Evolutionary conservation across 495 filamentous ascomycete species (phyloP), one percentile per base, ranked within the genome.

Genomic region (Aspergillus panamensis): DNA sequence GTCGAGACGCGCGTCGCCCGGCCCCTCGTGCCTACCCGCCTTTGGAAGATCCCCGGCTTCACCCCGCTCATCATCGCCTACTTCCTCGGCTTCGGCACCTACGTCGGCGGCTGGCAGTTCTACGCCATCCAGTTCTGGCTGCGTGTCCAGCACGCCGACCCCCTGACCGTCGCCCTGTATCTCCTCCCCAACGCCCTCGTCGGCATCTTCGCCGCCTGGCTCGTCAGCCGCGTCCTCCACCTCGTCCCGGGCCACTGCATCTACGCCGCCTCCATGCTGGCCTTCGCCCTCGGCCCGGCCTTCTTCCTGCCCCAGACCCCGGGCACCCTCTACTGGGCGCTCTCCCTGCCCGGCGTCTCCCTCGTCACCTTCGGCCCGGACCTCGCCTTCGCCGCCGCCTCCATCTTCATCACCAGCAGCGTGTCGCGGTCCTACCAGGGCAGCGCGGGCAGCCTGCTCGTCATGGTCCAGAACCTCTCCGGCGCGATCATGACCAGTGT

Each of bases 71-170:
- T 81, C 61, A 51, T 76, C 1, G 70, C 78, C 8, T 81, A 80
- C 59, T 77, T 77, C 61, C 60, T 81, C 0, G 77, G 76, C 0
- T 81, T 74, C 31, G 78, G 78, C 1, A 69, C 68, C 29, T 79
- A 66, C 62, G 71, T 69, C 20, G 77, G 78, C 8, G 71, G 69
- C 6, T 81, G 76, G 76, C 78, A 81, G 45, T 80, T 80, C 62
- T 81, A 78, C 55, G 75, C 73, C 8, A 66, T 80, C n/a, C 77
- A 80, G 48, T 81, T 78, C 63, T 78, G 74, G 75, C 68, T 78
- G 20, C 69, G 73, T 13, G 71, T 77, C 42, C 77, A 79, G 43
- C 60, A 71, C 10, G 68, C 66, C 8, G 64, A 53, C 3, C 69
- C 77, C 0, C 49, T 81, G 3, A 73, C 70, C 0, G 69, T 74